Percentiles rank a stretch among this genome's conserved stretches.
phyloP scores from a whole-genome alignment of 2,329 filamentous ascomycete species.

The Colletotrichum incanum region DNA sequence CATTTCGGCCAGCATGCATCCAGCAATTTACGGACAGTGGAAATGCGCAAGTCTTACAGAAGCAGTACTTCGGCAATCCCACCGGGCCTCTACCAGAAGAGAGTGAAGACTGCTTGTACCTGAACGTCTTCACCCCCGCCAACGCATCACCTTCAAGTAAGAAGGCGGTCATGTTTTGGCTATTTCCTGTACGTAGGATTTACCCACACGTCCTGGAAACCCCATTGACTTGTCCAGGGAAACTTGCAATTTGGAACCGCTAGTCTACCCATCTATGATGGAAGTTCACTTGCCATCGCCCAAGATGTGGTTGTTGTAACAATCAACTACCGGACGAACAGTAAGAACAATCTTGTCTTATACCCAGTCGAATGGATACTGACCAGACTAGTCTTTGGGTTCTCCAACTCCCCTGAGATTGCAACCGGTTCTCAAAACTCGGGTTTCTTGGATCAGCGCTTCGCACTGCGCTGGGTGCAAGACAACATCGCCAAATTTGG shows the following conservation, averaged over 20 bases:
- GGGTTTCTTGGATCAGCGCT: slow-evolving; percentile 70
- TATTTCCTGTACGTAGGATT: slow-evolving; percentile 30
- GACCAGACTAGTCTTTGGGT: slow-evolving; percentile 32
- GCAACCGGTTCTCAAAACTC: slow-evolving; percentile 56
- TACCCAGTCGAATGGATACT: neutral
- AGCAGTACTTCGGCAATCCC: slow-evolving; percentile 34
- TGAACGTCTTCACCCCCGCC: slow-evolving; percentile 52
- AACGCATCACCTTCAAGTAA: slow-evolving; percentile 22
- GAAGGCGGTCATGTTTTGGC: slow-evolving; percentile 44
- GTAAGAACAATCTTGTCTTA: neutral
- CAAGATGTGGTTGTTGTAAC: slow-evolving; percentile 41
- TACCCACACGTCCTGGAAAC: neutral
- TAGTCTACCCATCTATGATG: slow-evolving; percentile 35
- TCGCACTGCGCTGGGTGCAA: slow-evolving; percentile 72
- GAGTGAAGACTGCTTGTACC: slow-evolving; percentile 54
- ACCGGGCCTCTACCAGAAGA: slow-evolving; percentile 41
- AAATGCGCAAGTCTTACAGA: slow-evolving; percentile 11
- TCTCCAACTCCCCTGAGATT: slow-evolving; percentile 40
- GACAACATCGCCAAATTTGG: slow-evolving; percentile 75
- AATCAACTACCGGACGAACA: slow-evolving; percentile 41
- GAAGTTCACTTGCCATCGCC: slow-evolving; percentile 21
- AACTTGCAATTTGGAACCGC: slow-evolving; percentile 42
- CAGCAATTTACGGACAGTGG: slow-evolving; percentile 31
- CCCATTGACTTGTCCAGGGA: slow-evolving; percentile 4
- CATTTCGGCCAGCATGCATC: slow-evolving; percentile 36